A percentile compares a stretch with the other conserved stretches of the same genome.
phyloP scores from a whole-genome alignment of 257 asterid genomes.

The Gentiana macrophylla region DNA sequence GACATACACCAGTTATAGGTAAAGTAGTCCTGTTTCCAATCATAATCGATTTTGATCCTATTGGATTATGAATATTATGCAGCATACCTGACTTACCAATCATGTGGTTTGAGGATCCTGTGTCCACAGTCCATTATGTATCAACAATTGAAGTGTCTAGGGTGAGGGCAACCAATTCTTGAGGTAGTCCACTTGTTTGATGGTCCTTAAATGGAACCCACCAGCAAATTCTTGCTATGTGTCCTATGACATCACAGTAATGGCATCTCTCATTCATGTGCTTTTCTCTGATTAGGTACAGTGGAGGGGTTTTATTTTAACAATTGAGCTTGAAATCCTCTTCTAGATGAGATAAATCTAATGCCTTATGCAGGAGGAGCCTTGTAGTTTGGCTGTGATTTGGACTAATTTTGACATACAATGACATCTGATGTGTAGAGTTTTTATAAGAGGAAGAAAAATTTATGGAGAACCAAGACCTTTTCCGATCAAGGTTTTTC shows the following conservation, averaged over 20 bases:
- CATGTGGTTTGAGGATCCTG: background rate
- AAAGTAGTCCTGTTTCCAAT: background rate
- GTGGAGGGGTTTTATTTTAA: no score
- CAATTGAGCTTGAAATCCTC: no score
- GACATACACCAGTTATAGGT: background rate
- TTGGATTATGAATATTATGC: background rate
- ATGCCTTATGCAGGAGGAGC: background rate
- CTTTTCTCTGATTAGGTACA: no score
- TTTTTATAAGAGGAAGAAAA: background rate
- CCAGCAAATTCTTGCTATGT: no score
- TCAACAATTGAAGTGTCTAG: background rate
- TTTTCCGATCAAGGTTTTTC: background rate
- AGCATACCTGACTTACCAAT: background rate
- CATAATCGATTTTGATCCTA: no score
- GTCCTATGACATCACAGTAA: background rate
- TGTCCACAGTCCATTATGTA: background rate
- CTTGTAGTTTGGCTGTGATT: background rate
- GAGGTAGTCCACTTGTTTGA: background rate
- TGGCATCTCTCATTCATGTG: background rate
- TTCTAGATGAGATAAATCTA: no score
- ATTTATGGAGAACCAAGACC: background rate
- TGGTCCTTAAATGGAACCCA: background rate
- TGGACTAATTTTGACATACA: background rate
- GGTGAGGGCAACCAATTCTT: background rate
- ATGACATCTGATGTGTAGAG: background rate